Conservation (phyloP, 768 basidiomycete genomes). For the Xerocomellus amylosporus region DNA sequence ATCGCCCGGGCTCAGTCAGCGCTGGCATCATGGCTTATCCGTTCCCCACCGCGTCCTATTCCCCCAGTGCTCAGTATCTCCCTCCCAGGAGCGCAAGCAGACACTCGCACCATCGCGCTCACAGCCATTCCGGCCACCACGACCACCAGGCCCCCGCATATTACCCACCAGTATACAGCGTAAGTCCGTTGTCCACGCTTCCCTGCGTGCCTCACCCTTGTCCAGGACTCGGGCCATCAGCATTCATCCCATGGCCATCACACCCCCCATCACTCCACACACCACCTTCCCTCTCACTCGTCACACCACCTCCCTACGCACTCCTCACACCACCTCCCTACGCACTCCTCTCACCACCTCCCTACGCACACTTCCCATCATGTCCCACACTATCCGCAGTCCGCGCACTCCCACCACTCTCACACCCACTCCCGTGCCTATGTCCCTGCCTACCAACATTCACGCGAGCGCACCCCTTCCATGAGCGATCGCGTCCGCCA, state of each 20-base stretch:
- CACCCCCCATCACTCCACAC: conserved; percentile 8
- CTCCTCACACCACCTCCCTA: conserved; percentile 11
- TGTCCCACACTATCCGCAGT: conserved; percentile 11
- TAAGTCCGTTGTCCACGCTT: conserved; percentile 3
- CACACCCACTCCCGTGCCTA: conserved; percentile 14
- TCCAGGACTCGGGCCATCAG: conserved; percentile 24
- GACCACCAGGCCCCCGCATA: neutral
- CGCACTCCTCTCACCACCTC: conserved; percentile 15
- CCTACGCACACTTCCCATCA: conserved; percentile 21
- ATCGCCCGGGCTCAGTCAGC: neutral
- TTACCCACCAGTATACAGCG: conserved; percentile 12
- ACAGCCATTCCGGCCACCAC: conserved; percentile 1
- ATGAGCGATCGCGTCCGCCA: conserved; percentile 39
- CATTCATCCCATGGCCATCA: conserved; percentile 4
- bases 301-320: conserved; percentile 7
- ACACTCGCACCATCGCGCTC: conserved; percentile 13
- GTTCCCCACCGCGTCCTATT: conserved; percentile 16
- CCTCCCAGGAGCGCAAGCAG: conserved; percentile 19
- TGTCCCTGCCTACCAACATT: conserved; percentile 5
- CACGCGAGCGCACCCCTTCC: conserved; percentile 21
- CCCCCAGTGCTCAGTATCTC: conserved; percentile 4
- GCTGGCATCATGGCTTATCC: conserved; percentile 18
- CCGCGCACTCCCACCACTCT: conserved; percentile 6
- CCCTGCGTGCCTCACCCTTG: neutral
- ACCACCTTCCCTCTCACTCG: conserved; percentile 15